These are phyloP conservation scores for Zygosaccharomyces bailii DNA, from an alignment of 805 yeast species.

Conservation along the genomic window DNA sequence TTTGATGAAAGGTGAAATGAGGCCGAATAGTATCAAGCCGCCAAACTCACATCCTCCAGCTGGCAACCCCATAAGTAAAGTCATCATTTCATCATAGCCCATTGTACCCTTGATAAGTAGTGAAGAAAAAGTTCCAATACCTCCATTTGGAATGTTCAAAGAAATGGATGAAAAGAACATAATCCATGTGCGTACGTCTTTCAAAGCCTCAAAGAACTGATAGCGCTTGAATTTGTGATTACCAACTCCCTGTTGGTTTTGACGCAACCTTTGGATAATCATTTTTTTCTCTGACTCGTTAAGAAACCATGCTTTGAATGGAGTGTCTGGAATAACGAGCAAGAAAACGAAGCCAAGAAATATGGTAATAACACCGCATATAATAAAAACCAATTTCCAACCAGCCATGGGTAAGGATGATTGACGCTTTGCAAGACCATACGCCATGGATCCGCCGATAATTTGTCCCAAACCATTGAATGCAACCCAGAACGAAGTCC, in stretches of 20 bases:
- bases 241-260: constrained; percentile 50
- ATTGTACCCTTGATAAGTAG: constrained; percentile 46
- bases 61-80: constrained; percentile 54
- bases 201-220: constrained; percentile 44
- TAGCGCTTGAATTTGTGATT: constrained; percentile 42
- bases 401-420: constrained; percentile 41
- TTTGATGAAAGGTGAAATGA: constrained; percentile 39
- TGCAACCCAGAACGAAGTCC: constrained; percentile 53
- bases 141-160: constrained; percentile 48
- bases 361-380: constrained; percentile 51
- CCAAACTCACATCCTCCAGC: constrained; percentile 46
- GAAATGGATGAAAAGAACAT: constrained; percentile 43
- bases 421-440: constrained; percentile 51
- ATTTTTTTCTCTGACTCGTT: constrained; percentile 41
- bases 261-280: constrained; percentile 44
- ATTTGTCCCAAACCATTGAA: constrained; percentile 49
- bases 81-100: constrained; percentile 43
- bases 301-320: constrained; percentile 38
- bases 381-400: constrained; percentile 57
- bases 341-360: constrained; percentile 44
- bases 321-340: constrained; percentile 49
- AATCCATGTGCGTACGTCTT: constrained; percentile 49
- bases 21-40: constrained; percentile 32
- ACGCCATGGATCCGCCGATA: constrained; percentile 45
- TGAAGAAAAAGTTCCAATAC: constrained; percentile 49